Evolutionary conservation across 306 rosid species (phyloP).

Genomic region (Sindora glabra): DNA sequence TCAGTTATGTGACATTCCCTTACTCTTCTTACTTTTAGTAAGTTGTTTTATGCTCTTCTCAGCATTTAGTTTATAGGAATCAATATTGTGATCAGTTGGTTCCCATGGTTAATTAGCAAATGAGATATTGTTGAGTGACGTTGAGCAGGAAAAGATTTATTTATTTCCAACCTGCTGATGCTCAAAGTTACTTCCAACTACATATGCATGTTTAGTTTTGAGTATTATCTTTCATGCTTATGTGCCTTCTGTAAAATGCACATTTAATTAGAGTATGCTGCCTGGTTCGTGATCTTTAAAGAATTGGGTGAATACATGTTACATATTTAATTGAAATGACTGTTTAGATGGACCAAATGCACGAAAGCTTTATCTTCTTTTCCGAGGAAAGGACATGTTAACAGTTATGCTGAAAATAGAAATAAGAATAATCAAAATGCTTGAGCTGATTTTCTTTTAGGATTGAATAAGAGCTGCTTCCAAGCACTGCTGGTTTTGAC

Average conservation of each 20-base stretch:
- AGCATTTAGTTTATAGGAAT: constrained; percentile 21
- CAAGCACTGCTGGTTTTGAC: background rate
- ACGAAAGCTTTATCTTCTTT: background rate
- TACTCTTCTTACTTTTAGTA: constrained; percentile 5
- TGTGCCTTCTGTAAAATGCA: background rate
- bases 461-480: background rate
- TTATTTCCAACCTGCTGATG: constrained; percentile 3
- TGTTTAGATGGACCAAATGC: background rate
- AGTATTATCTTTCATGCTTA: too few species aligned
- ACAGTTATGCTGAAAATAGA: too few species aligned
- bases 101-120: background rate
- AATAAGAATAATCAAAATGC: too few species aligned
- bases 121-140: background rate
- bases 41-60: constrained; percentile 19
- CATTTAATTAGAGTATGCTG: background rate
- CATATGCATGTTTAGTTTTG: background rate
- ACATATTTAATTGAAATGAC: background rate
- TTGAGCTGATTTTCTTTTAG: background rate
- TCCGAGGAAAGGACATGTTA: background rate
- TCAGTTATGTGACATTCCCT: constrained; percentile 35
- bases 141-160: background rate
- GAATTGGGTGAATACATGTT: background rate
- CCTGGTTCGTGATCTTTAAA: background rate
- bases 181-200: too few species aligned
- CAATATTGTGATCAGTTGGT: constrained; percentile 22